Evolutionary conservation across 352 stramenopile genomes (phyloP), one percentile per base, ranked within the genome.

Genomic region (Phytophthora quininea): DNA sequence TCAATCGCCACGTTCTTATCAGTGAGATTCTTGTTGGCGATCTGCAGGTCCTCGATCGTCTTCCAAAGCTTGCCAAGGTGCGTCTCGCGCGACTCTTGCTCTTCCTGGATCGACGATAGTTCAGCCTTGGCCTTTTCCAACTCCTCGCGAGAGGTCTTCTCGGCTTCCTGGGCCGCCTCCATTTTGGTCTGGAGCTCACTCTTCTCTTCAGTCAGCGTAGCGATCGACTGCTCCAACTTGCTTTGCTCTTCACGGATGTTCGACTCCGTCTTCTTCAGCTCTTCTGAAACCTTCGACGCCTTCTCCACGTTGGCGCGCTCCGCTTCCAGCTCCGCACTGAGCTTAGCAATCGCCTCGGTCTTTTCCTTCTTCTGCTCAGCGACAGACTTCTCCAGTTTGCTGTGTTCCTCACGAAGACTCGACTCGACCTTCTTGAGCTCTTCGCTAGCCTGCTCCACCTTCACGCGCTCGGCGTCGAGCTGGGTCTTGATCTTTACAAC

Each of bases 41-140:
- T 51, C 69, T 87, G 79, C 29, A 85, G 66, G 40, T 82, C 77
- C 50, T 85, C 79, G 30, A 84, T 82, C 35, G 68, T 77, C 62
- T 82, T 85, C 76, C 74, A 80, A 8, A 88, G 66, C 64, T 84
- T 82, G 32, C 74, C 74, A 19, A 88, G 69, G 35, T 82, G 77
- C 48, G 74, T 82, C 64, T 88, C 75, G 50, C 73, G 69, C 3
- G 74, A 63, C 42, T 81, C 75, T 37, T 82, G 72, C 24, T 79
- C 72, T 6, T 74, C 67, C 55, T 82, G 65, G 10, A 80, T 73
- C 31, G 70, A 47, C 14, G 62, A 52, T 29, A 86, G 51, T 35
- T 61, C 30, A 47, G 63, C 57, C 52, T 82, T 67, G 24, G 72
- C 48, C 50, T 82, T 76, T 6, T 65, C 33, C 12, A 79, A 40